Evolutionary conservation across 352 stramenopile species (phyloP).

Genomic region (Globisporangium cylindrosporum): DNA sequence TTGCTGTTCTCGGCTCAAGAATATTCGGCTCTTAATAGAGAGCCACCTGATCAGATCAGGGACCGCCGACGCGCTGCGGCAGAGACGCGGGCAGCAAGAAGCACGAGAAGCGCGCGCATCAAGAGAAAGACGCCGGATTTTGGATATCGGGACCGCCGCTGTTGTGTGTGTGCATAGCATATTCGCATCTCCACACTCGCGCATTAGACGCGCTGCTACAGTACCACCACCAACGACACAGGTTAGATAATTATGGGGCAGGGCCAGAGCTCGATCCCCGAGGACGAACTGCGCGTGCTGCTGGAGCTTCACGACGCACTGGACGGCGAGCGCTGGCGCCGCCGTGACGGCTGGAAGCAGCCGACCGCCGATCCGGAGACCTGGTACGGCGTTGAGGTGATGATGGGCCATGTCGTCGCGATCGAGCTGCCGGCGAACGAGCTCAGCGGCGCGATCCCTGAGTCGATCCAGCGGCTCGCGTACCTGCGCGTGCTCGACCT

Average conservation of each 20-base stretch:
- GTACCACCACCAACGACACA: neutral
- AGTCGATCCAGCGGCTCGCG: slow-evolving; percentile 49
- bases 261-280: slow-evolving; percentile 75
- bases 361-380: slow-evolving; percentile 66
- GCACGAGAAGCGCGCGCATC: neutral
- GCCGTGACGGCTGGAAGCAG: slow-evolving; percentile 76
- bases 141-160: neutral
- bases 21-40: neutral
- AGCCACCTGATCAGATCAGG: neutral
- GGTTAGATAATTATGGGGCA: slow-evolving; percentile 48
- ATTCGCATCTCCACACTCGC: neutral
- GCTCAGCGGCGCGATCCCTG: slow-evolving; percentile 37
- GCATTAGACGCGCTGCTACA: neutral
- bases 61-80: neutral
- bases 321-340: slow-evolving; percentile 64
- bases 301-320: slow-evolving; percentile 74
- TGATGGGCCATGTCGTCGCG: slow-evolving; percentile 68
- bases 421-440: slow-evolving; percentile 73
- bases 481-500: slow-evolving; percentile 74
- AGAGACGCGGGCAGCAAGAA: neutral
- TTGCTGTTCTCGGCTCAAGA: too few relatives aligned
- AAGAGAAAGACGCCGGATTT: neutral
- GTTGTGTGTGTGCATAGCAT: neutral
- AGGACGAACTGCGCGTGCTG: slow-evolving; percentile 60
- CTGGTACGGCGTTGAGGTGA: slow-evolving; percentile 78